Conservation (phyloP, 164 flowering plant genomes). For the Dillenia turbinata region DNA sequence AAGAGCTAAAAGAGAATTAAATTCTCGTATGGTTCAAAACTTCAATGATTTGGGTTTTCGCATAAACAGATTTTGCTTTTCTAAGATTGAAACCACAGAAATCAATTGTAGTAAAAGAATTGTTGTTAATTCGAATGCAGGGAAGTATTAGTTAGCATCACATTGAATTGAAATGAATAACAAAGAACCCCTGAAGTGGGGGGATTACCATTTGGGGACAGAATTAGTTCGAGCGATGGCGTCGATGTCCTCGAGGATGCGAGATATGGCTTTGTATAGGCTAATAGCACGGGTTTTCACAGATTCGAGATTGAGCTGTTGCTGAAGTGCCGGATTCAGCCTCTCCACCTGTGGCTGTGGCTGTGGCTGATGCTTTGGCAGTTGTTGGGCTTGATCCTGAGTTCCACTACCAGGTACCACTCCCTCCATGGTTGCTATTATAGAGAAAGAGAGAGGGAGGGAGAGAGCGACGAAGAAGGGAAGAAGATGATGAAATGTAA, state of each 20-base stretch:
- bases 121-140: no score
- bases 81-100: no score
- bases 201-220: conserved; percentile 76
- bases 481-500: no score
- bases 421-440: conserved; percentile 25
- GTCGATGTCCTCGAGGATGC: conserved; percentile 83
- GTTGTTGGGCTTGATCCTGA: conserved; percentile 23
- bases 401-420: conserved; percentile 7
- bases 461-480: neutral
- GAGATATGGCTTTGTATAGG: conserved; percentile 82
- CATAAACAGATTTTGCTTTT: no score
- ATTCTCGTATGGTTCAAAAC: no score
- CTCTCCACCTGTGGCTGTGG: conserved; percentile 28
- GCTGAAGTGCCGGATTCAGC: conserved; percentile 60
- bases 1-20: no score
- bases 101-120: no score
- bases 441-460: neutral
- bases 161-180: neutral
- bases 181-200: neutral
- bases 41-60: no score
- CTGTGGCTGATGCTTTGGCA: conserved; percentile 13
- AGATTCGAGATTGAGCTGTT: conserved; percentile 74
- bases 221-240: conserved; percentile 64
- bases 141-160: no score
- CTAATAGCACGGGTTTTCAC: conserved; percentile 77